Evolutionary conservation across 768 basidiomycete genomes (phyloP).

Genomic region (Fibroporia radiculosa): DNA sequence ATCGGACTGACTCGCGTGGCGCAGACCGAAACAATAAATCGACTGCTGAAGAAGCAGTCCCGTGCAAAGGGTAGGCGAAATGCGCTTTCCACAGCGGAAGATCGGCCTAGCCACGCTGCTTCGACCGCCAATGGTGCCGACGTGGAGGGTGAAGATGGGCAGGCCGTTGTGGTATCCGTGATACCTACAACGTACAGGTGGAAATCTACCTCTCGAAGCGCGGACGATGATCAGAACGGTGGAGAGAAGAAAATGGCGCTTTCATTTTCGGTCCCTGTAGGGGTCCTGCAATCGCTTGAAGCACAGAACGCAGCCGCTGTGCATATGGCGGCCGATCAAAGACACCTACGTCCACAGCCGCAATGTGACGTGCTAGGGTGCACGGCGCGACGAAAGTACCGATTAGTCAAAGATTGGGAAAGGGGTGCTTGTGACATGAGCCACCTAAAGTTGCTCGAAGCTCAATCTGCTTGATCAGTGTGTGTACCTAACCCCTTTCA

Average conservation of each 20-base stretch:
- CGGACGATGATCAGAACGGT: background rate
- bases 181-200: constrained; percentile 62
- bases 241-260: constrained; percentile 30
- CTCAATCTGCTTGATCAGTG: constrained; percentile 13
- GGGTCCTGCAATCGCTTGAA: constrained; percentile 17
- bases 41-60: constrained; percentile 80
- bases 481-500: constrained; percentile 1
- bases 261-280: constrained; percentile 46
- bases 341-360: constrained; percentile 4
- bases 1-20: background rate
- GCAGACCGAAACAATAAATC: constrained; percentile 83
- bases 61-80: constrained; percentile 55
- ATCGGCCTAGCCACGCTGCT: constrained; percentile 27
- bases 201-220: constrained; percentile 48
- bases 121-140: constrained; percentile 27
- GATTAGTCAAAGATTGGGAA: constrained; percentile 54
- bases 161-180: constrained; percentile 21
- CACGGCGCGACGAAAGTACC: constrained; percentile 47
- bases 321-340: constrained; percentile 14
- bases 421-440: constrained; percentile 60
- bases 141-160: constrained; percentile 36
- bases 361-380: constrained; percentile 57
- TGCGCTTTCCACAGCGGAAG: constrained; percentile 41
- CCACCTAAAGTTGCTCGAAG: constrained; percentile 54
- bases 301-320: constrained; percentile 7